These are phyloP conservation scores for Chlorociboria aeruginascens DNA, from an alignment of 495 filamentous ascomycete genomes.

Conservation along the genomic window DNA sequence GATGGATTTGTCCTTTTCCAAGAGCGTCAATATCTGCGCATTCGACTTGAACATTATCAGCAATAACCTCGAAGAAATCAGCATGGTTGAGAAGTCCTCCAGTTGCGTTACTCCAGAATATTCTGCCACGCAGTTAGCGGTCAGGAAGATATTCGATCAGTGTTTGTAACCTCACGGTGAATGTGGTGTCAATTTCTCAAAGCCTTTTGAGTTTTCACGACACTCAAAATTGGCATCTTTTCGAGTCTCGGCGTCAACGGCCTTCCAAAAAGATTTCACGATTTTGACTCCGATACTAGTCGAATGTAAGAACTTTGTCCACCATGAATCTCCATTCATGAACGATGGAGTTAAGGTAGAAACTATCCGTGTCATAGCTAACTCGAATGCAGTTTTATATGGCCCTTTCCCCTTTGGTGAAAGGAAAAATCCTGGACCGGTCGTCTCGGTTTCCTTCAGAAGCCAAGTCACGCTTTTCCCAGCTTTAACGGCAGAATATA, in stretches of 20 bases:
- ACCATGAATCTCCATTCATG: conserved; percentile 21
- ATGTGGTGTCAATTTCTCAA: conserved; percentile 22
- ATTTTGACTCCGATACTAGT: conserved; percentile 18
- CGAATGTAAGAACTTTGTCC: conserved; percentile 22
- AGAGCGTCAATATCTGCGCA: conserved; percentile 21
- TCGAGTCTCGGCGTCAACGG: conserved; percentile 12
- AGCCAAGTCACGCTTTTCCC: conserved; percentile 31
- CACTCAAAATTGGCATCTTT: conserved; percentile 12
- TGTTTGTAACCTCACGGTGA: conserved; percentile 12
- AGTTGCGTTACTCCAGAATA: conserved; percentile 30
- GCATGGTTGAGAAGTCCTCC: conserved; percentile 23
- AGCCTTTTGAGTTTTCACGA: conserved; percentile 18
- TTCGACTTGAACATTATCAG: conserved; percentile 27
- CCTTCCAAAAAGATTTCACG: conserved; percentile 18
- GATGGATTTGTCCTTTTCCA: conserved; percentile 9
- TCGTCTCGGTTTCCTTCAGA: conserved; percentile 26
- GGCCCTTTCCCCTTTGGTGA: conserved; percentile 15
- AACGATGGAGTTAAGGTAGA: conserved; percentile 16
- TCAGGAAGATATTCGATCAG: background rate
- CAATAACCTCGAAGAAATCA: conserved; percentile 30
- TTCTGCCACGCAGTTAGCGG: conserved; percentile 11
- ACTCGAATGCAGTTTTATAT: conserved; percentile 23
- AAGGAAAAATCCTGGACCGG: conserved; percentile 21
- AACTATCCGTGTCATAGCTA: conserved; percentile 12
- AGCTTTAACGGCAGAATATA: conserved; percentile 25